These are phyloP conservation scores for Coprinopsis sp. DNA, from an alignment of 768 basidiomycete species.

Conservation along the genomic window DNA sequence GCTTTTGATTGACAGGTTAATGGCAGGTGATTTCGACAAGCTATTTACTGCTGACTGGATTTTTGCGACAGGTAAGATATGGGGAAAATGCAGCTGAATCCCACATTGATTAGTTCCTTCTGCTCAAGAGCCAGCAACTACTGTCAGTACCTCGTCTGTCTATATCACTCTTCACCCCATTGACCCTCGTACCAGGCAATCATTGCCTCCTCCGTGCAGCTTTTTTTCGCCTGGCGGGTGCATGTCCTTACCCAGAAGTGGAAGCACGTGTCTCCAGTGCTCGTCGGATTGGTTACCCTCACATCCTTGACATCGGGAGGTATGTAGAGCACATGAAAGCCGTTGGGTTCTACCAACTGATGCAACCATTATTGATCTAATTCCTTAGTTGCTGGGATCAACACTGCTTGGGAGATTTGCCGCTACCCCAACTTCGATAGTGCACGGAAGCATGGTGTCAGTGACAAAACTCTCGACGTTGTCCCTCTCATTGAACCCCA, in stretches of 20 bases:
- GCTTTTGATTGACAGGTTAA: background rate
- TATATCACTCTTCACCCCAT: background rate
- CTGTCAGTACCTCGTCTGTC: background rate
- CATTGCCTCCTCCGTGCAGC: background rate
- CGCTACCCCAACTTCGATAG: background rate
- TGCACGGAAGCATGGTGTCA: background rate
- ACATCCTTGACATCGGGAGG: background rate
- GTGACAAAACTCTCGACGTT: background rate
- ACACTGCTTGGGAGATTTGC: background rate
- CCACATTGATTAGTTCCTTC: background rate
- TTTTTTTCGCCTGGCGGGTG: background rate
- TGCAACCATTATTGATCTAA: background rate
- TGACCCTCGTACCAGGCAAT: background rate
- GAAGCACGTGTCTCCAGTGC: background rate
- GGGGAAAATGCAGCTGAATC: background rate
- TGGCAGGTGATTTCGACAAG: background rate
- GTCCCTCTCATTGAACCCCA: background rate
- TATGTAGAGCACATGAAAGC: too few relatives aligned
- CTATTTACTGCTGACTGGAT: constrained; percentile 23
- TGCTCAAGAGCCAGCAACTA: background rate
- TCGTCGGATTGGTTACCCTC: background rate
- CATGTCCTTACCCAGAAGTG: background rate
- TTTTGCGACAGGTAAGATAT: constrained; percentile 31
- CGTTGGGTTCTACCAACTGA: background rate
- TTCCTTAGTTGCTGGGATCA: background rate